Conservation (phyloP, 441 rosid species). For the Metrosideros polymorpha region DNA sequence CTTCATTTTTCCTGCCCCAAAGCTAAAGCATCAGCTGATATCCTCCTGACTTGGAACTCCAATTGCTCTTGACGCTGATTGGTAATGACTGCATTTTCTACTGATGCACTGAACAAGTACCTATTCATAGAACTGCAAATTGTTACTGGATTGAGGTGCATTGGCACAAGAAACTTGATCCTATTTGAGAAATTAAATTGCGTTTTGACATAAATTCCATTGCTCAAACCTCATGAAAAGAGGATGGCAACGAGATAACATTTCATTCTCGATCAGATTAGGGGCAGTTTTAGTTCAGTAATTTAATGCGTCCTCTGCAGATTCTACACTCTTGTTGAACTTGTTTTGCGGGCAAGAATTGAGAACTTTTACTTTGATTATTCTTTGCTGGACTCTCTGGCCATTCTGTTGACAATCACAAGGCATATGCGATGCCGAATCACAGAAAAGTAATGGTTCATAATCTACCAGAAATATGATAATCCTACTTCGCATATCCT, state of each 20-base stretch:
- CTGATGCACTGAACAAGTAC: not conserved
- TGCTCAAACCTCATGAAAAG: not conserved
- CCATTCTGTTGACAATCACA: not conserved
- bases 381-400: not conserved
- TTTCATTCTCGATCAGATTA: not conserved
- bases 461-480: not conserved
- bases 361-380: not conserved
- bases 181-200: not conserved
- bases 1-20: not conserved
- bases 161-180: not conserved
- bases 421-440: not conserved
- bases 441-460: not conserved
- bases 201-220: not conserved
- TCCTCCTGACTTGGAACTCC: not conserved
- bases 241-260: not conserved
- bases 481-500: not conserved
- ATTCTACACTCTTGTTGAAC: not conserved
- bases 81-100: not conserved
- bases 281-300: not conserved
- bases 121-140: not conserved
- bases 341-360: not conserved
- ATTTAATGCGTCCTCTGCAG: not conserved
- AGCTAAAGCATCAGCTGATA: not conserved
- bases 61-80: not conserved
- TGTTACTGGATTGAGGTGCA: not conserved